phyloP scores from a whole-genome alignment of 805 yeast genomes.

The Myxozyma nipponensis region DNA sequence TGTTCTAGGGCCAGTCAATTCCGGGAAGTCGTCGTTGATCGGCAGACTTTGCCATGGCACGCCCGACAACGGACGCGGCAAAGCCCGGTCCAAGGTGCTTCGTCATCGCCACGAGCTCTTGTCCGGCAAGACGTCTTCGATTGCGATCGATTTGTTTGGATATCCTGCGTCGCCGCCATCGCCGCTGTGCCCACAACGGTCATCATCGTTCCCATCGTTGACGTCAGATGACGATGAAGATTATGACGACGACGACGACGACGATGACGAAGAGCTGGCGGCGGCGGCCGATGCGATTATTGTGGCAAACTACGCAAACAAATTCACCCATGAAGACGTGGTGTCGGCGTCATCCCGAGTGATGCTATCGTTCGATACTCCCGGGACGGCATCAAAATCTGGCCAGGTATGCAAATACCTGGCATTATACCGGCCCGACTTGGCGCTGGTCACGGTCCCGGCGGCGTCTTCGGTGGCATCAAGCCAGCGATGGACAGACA shows the following conservation, averaged over 20 bases:
- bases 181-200: not conserved
- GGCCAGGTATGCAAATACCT: conserved; percentile 19
- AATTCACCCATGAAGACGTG: conserved; percentile 22
- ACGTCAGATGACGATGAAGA: conserved; percentile 2
- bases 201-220: conserved; percentile 3
- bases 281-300: conserved; percentile 3
- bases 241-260: conserved; percentile 4
- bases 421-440: conserved; percentile 20
- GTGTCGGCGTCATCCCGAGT: conserved; percentile 18
- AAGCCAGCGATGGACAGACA: conserved; percentile 16
- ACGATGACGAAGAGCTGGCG: not conserved
- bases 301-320: conserved; percentile 17
- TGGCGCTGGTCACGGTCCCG: conserved; percentile 14
- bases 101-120: conserved; percentile 25
- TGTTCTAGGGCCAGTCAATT: conserved; percentile 16
- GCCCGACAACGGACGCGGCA: conserved; percentile 26
- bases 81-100: conserved; percentile 19
- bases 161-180: conserved; percentile 4
- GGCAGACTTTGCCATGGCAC: conserved; percentile 19
- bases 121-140: conserved; percentile 21
- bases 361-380: conserved; percentile 26
- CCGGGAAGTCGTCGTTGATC: conserved; percentile 25
- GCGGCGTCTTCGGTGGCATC: conserved; percentile 1
- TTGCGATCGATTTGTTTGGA: conserved; percentile 25
- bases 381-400: conserved; percentile 15